Base-by-base conservation (phyloP, 805 yeast genomes). In the Blastobotrys muscicola region DNA sequence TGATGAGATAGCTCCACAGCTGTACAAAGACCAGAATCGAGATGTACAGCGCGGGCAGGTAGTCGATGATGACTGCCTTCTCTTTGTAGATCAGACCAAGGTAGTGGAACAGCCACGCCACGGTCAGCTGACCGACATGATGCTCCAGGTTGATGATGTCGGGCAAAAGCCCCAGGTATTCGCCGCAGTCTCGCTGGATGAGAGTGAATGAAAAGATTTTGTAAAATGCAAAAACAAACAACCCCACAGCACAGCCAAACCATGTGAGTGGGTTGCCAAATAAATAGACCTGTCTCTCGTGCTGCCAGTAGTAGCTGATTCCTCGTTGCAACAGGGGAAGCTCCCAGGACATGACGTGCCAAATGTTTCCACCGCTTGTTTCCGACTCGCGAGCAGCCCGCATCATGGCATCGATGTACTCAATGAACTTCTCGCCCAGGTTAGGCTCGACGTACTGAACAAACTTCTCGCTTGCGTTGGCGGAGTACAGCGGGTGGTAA, bases 1-100 rank as follows among this genome's bases (percentile, higher is more conserved):
- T 55, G n/a, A 67, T 71, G 30, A 74, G 50, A 43, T 77, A 62
- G 50, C 80, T 84, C 39, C 79, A 64, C 43, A 72, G 67, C 49
- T 76, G 83, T 3, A 80, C 83, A 43, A 78, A 65, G 1, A 78
- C 78, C 50, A 81, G 66, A 40, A 80, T 67, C 38, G 81, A 82
- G 59, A 85, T 84, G 64, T 83, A 85, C 42, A 80, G 74, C 1
- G 94, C 82, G 47, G 95, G 94, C 51, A 85, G 62, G 58, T 85
- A 85, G 61, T 85, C 94, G 59, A 83, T 68, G 64, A 85, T 83
- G 82, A 63, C 64, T 82, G 92, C 68, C 92, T 75, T 26, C 77
- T 82, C 94, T 81, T 83, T 33, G 41, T 83, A 67, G 65, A 75
- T 80, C 42, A 85, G 83, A 52, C 94, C 94, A 43, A 71, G 59